Base-by-base conservation (phyloP, 805 yeast species). In the Wickerhamiella lipophila region DNA sequence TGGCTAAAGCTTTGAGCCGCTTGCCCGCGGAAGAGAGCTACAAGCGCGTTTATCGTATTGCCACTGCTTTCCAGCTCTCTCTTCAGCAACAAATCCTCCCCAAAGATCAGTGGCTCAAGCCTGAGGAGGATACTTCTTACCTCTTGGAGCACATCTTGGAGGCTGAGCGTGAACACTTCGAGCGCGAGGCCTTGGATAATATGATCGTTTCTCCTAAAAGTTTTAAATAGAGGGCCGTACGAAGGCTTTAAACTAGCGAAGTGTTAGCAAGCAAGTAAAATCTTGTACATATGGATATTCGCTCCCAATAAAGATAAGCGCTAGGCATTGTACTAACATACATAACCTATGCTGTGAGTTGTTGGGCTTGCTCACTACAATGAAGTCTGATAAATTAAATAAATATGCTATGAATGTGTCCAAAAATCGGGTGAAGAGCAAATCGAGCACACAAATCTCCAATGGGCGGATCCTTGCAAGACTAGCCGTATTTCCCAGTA, bases 81-180 rank as follows among this genome's bases (percentile, higher is more conserved):
- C 73, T 88, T 58, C 73, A 88, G 50, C 94, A 86, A 67, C 87
- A 83, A 62, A 68, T 92, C 53, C 75, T 92, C 60, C 95, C 97
- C 60, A 73, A 77, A 54, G 75, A 75, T 62, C 81, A 89, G 69
- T 82, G 81, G 60, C 72, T 84, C 54, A 77, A 79, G 66, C 77
- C 86, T 26, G 84, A 79, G 62, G 89, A 89, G 47, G 68, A 65
- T 59, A 62, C 60, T 38, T 49, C 61, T 59, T 88, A 87, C 72
- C 74, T 92, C 64, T 68, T 83, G 52, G 96, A 96, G 58, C 83
- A 83, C 72, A 72, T 92, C 54, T 76, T 88, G 63, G 96, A 92
- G 74, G 94, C 89, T 53, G 97, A 92, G 73, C 85, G 84, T 60
- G 96, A 85, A 68, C 81, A 79, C 45, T 73, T 75, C 55, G 98